These are phyloP conservation scores for Mortierella sp. DNA, from an alignment of 371 early-diverging fungal genomes.

Conservation along the genomic window DNA sequence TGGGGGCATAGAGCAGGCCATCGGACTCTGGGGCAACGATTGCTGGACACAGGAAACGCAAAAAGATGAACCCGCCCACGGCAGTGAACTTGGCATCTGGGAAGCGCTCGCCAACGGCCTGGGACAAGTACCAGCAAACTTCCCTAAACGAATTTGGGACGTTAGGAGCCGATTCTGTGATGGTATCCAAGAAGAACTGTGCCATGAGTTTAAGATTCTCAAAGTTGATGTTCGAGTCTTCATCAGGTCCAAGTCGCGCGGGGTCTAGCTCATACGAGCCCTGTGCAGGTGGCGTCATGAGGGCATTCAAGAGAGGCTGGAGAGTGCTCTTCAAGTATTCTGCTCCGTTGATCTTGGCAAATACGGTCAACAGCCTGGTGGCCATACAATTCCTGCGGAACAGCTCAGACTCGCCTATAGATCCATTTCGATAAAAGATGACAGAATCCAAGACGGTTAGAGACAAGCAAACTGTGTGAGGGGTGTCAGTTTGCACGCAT, in stretches of 20 bases:
- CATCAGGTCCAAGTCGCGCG: conserved; percentile 72
- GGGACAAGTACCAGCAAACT: conserved; percentile 83
- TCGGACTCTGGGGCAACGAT: conserved; percentile 90
- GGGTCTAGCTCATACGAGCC: conserved; percentile 86
- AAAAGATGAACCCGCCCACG: conserved; percentile 94
- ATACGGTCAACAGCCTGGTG: conserved; percentile 84
- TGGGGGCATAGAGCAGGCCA: conserved; percentile 63
- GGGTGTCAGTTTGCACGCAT: neutral
- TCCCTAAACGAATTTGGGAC: conserved; percentile 83
- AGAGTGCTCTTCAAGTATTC: conserved; percentile 86
- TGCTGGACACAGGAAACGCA: conserved; percentile 96
- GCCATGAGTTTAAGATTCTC: conserved; percentile 84
- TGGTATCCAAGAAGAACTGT: conserved; percentile 83
- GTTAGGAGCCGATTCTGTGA: conserved; percentile 75
- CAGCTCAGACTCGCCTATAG: conserved; percentile 75
- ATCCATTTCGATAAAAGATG: neutral
- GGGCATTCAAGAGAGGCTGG: conserved; percentile 74
- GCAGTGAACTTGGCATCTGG: conserved; percentile 89
- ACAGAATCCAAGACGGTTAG: no score
- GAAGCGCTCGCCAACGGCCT: conserved; percentile 82
- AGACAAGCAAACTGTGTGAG: no score
- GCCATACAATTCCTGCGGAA: conserved; percentile 94
- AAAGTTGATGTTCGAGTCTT: conserved; percentile 75
- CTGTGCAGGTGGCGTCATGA: conserved; percentile 63
- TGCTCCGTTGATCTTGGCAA: conserved; percentile 83